phyloP scores from a whole-genome alignment of 257 asterid genomes.

The Forsythia suspensa region DNA sequence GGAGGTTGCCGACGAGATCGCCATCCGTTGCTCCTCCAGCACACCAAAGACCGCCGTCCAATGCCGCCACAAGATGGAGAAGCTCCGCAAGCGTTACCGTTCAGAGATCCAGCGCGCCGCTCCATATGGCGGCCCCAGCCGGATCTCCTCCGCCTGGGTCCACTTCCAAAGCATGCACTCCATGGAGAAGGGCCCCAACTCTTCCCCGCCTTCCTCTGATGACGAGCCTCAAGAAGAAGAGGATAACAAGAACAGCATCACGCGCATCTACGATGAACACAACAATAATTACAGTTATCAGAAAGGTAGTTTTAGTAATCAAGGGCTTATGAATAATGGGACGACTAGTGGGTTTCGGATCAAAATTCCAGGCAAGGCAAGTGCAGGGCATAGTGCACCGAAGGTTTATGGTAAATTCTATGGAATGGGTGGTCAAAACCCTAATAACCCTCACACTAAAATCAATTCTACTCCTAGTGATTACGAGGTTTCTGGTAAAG shows the following conservation, averaged over 20 bases:
- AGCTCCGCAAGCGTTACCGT: constrained; percentile 89
- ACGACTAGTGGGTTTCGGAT: constrained; percentile 61
- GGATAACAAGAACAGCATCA: constrained; percentile 42
- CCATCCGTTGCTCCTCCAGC: constrained; percentile 48
- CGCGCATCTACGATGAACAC: constrained; percentile 52
- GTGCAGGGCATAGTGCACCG: constrained; percentile 32
- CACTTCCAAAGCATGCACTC: constrained; percentile 83
- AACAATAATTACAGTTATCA: constrained; percentile 16
- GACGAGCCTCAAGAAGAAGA: constrained; percentile 44
- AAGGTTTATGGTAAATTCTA: constrained; percentile 42
- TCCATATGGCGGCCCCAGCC: constrained; percentile 63
- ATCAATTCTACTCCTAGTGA: constrained; percentile 27
- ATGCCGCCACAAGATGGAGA: constrained; percentile 99
- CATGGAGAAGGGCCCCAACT: constrained; percentile 84
- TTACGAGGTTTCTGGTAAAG: constrained; percentile 48
- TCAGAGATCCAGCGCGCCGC: constrained; percentile 88
- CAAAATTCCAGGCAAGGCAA: constrained; percentile 61
- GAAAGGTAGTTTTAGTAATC: constrained; percentile 30
- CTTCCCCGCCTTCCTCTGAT: constrained; percentile 45
- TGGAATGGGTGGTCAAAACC: constrained; percentile 42
- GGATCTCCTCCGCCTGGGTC: constrained; percentile 83
- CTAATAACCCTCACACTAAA: constrained; percentile 39
- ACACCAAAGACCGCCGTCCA: constrained; percentile 79
- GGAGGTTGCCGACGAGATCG: constrained; percentile 88
- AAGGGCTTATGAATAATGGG: constrained; percentile 48